Percentiles rank a stretch among this genome's conserved stretches.
These are phyloP conservation scores for Lachnellula arida DNA, from an alignment of 2,329 filamentous ascomycete species.

Conservation along the genomic window DNA sequence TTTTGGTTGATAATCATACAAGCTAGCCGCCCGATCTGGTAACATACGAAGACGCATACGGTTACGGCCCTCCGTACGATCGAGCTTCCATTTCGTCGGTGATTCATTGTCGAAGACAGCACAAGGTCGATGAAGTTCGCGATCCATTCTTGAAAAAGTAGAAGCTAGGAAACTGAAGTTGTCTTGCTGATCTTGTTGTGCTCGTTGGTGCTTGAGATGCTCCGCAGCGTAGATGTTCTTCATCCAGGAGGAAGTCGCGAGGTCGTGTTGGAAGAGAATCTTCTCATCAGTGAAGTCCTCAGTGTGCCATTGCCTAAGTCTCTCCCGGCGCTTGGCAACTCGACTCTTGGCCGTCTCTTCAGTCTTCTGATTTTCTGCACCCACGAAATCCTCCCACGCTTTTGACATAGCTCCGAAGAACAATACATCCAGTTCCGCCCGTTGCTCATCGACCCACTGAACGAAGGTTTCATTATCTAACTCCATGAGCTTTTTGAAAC, in stretches of 20 bases:
- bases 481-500: conserved; percentile 79
- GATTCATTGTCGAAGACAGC: conserved; percentile 69
- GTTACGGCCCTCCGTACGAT: conserved; percentile 92
- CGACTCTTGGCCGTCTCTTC: conserved; percentile 69
- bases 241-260: conserved; percentile 85
- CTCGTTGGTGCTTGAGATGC: conserved; percentile 83
- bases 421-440: conserved; percentile 70
- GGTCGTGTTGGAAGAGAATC: conserved; percentile 74
- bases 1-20: conserved; percentile 81
- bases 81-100: conserved; percentile 78
- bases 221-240: conserved; percentile 93
- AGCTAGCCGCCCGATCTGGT: conserved; percentile 64
- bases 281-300: conserved; percentile 67
- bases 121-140: conserved; percentile 72
- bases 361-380: conserved; percentile 73
- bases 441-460: conserved; percentile 79
- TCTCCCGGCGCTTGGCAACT: conserved; percentile 73
- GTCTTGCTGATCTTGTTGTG: conserved; percentile 90
- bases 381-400: conserved; percentile 84
- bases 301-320: conserved; percentile 71
- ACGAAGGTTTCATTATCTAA: conserved; percentile 87
- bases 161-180: conserved; percentile 73
- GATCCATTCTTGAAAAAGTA: conserved; percentile 72
- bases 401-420: conserved; percentile 80
- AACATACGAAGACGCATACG: conserved; percentile 87